Evolutionary conservation across 306 rosid species (phyloP), one percentile per base, ranked within the genome.

Genomic region (Trifolium fragiferum): DNA sequence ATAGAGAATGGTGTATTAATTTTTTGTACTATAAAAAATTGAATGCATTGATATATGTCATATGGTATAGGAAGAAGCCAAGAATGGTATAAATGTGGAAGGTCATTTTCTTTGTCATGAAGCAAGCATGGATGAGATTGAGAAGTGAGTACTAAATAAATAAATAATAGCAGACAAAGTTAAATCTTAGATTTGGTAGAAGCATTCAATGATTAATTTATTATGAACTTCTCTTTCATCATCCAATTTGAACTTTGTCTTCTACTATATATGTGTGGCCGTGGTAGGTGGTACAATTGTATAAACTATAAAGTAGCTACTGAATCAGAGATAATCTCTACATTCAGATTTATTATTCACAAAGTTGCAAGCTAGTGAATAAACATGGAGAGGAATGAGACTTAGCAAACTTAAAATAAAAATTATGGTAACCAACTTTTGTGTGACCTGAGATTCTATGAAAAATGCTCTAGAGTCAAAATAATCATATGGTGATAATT

Each of bases 111-210:
- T 44, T 44, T 44, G 16, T 44, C 50, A 44, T 44, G 50, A 49
- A 49, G 55, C 1, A 62, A 10, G 50, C 43, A 50, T 64, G 72
- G 25, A 49, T 16, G 10, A 49, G 10, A 37, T 37, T 37, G 20
- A 8, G 12, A 3, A 3, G 7, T 6, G 41, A 33, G 12, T 72
- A 64, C 9, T 16, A 20, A 21, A 18, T 44, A 10, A 7, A 16
- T 37, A 15, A 49, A 15, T 49, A 47, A 49, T 14, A 15, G n/a
- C 6, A 46, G n/a, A 15, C 3, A 6, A 47, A 5, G 55, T 13
- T 15, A 20, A 66, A 58, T 7, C 66, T 60, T 68, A 16, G 79
- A 74, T 50, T 61, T 62, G 65, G 27, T 40, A 18, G 66, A 66
- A 72, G 63, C 46, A 55, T 14, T 23, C 27, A 32, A 55, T 72